Conservation (phyloP, 1,139 yeast genomes). For the Yamadazyma aaseri region DNA sequence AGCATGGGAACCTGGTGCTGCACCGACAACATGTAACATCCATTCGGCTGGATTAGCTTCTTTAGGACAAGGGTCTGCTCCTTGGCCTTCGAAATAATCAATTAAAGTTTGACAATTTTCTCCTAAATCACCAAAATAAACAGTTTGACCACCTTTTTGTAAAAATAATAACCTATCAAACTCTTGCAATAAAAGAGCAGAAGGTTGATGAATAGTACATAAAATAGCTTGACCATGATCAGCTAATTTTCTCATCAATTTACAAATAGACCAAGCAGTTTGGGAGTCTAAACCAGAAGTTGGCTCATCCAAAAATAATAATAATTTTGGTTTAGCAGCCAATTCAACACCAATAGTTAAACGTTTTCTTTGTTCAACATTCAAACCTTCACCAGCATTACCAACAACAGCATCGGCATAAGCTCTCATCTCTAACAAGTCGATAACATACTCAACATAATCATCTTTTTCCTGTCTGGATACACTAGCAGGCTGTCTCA, state of each 20-base stretch:
- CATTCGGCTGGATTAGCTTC: constrained; percentile 52
- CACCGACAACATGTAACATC: constrained; percentile 52
- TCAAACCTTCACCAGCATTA: constrained; percentile 73
- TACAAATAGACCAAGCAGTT: constrained; percentile 86
- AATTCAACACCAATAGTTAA: constrained; percentile 83
- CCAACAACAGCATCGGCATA: constrained; percentile 86
- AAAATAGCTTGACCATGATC: constrained; percentile 79
- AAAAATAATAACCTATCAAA: constrained; percentile 75
- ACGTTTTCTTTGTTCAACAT: constrained; percentile 85
- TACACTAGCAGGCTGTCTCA: constrained; percentile 63
- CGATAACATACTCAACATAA: constrained; percentile 71
- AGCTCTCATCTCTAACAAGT: constrained; percentile 65
- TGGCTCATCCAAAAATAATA: constrained; percentile 86
- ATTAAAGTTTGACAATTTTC: constrained; percentile 60
- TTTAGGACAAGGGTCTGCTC: constrained; percentile 61
- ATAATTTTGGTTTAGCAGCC: constrained; percentile 81
- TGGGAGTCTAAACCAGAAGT: constrained; percentile 92
- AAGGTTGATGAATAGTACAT: constrained; percentile 84
- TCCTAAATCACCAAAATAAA: constrained; percentile 80
- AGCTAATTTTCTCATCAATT: constrained; percentile 74
- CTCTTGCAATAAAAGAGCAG: constrained; percentile 72
- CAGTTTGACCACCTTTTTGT: constrained; percentile 75
- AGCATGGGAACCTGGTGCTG: constrained; percentile 34
- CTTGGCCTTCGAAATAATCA: constrained; percentile 66
- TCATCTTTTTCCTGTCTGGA: constrained; percentile 59